These are phyloP conservation scores for Nannochloropsis salina DNA, from an alignment of 108 stramenopile species.

Conservation along the genomic window DNA sequence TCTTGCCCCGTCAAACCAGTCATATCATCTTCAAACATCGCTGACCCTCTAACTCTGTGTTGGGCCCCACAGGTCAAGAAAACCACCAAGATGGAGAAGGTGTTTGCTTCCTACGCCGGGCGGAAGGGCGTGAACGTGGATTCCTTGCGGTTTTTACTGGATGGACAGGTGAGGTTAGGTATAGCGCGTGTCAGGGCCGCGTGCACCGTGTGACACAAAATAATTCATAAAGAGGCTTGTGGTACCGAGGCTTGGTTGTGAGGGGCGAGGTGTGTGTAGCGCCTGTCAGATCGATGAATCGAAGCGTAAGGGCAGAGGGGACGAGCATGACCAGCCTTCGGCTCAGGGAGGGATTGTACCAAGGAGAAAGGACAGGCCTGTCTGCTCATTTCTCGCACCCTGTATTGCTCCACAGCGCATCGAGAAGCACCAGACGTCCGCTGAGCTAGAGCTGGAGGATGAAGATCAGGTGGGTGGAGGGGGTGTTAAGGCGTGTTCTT, in stretches of 20 bases:
- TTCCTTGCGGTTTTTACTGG: constrained; percentile 73
- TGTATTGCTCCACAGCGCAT: neutral
- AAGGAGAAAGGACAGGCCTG: no score
- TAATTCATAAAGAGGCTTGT: no score
- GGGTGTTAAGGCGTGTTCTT: neutral
- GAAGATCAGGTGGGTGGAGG: constrained; percentile 66
- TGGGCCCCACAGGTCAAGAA: constrained; percentile 63
- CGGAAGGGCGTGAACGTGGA: constrained; percentile 65
- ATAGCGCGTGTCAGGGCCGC: constrained; percentile 31
- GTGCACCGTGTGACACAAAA: neutral
- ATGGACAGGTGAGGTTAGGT: constrained; percentile 69
- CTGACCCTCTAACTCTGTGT: neutral
- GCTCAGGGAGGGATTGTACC: no score
- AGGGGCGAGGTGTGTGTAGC: no score
- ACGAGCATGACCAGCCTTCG: no score
- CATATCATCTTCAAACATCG: neutral
- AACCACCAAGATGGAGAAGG: constrained; percentile 82
- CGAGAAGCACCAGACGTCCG: neutral
- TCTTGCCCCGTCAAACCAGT: neutral
- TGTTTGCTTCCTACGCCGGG: constrained; percentile 71
- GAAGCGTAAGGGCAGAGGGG: no score
- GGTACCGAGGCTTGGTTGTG: no score
- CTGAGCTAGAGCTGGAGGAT: constrained; percentile 68
- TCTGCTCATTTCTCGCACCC: no score
- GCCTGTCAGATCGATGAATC: no score